A percentile compares a stretch with the other conserved stretches of the same genome.
phyloP scores from a whole-genome alignment of 352 stramenopile genomes.

The Peronosclerospora sorghi region DNA sequence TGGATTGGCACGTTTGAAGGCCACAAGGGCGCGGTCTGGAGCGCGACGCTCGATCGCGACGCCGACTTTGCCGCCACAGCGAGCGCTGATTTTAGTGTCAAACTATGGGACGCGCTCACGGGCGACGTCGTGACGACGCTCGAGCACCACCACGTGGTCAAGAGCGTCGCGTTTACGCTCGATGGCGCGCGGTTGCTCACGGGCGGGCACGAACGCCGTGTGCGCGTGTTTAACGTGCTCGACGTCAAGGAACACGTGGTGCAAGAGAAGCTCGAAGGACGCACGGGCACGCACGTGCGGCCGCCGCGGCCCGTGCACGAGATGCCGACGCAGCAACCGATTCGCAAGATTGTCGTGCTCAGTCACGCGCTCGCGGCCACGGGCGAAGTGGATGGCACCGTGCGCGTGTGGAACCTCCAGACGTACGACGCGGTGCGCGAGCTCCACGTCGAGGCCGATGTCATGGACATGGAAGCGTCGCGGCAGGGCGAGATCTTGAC shows the following conservation, averaged over 20 bases:
- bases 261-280: slow-evolving; percentile 41
- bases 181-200: slow-evolving; percentile 84
- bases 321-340: slow-evolving; percentile 54
- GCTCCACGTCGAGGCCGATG: slow-evolving; percentile 55
- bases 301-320: slow-evolving; percentile 31
- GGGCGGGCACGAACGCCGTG: slow-evolving; percentile 90
- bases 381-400: slow-evolving; percentile 61
- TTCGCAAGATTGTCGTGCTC: slow-evolving; percentile 72
- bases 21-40: slow-evolving; percentile 94
- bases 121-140: slow-evolving; percentile 89
- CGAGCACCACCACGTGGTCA: slow-evolving; percentile 95
- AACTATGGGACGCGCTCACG: slow-evolving; percentile 97
- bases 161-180: slow-evolving; percentile 88
- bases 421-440: slow-evolving; percentile 25
- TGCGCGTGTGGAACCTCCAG: slow-evolving; percentile 65
- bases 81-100: slow-evolving; percentile 91
- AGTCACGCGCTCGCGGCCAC: slow-evolving; percentile 40
- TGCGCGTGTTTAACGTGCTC: slow-evolving; percentile 87
- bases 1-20: slow-evolving; percentile 97
- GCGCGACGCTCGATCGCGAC: slow-evolving; percentile 79
- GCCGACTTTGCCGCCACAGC: slow-evolving; percentile 83
- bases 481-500: slow-evolving; percentile 70
- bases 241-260: slow-evolving; percentile 51
- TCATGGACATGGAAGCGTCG: slow-evolving; percentile 82
- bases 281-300: slow-evolving; percentile 50